A percentile compares a stretch with the other conserved stretches of the same genome.
Evolutionary conservation across 352 stramenopile species (phyloP).

Genomic region (Phytophthora megakarya): DNA sequence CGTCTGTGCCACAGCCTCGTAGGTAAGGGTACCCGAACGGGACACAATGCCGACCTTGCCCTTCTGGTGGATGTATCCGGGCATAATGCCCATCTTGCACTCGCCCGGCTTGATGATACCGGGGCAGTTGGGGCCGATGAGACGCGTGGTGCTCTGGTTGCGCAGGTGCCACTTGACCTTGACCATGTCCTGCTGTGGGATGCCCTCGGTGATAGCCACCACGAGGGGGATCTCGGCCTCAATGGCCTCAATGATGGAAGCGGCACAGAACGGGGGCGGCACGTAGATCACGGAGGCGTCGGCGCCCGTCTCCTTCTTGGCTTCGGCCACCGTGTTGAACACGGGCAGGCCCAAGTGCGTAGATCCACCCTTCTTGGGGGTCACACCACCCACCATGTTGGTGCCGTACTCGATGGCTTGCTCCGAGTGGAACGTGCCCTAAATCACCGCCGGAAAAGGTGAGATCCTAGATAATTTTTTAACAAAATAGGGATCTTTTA

Average conservation of each 20-base stretch:
- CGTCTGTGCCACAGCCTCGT: slow-evolving; percentile 99
- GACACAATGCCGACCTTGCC: slow-evolving; percentile 99
- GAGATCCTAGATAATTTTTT: slow-evolving; percentile 9
- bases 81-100: slow-evolving; percentile 99
- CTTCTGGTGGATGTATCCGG: slow-evolving; percentile 98
- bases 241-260: slow-evolving; percentile 99
- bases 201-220: slow-evolving; percentile 99
- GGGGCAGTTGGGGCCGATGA: slow-evolving; percentile 99
- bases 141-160: slow-evolving; percentile 93
- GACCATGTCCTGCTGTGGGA: slow-evolving; percentile 99
- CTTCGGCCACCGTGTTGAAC: slow-evolving; percentile 96
- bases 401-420: slow-evolving; percentile 99
- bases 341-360: slow-evolving; percentile 98
- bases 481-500: slow-evolving; percentile 35
- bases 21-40: slow-evolving; percentile 98
- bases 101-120: slow-evolving; percentile 99
- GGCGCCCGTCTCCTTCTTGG: slow-evolving; percentile 86
- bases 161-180: slow-evolving; percentile 96
- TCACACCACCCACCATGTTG: slow-evolving; percentile 99
- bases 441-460: slow-evolving; percentile 11
- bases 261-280: slow-evolving; percentile 97
- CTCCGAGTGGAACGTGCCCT: slow-evolving; percentile 99
- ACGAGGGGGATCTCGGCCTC: slow-evolving; percentile 96
- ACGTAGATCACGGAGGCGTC: slow-evolving; percentile 99
- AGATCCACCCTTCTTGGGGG: slow-evolving; percentile 97